phyloP scores from a whole-genome alignment of 257 asterid genomes.

The Nicotiana sylvestris region DNA sequence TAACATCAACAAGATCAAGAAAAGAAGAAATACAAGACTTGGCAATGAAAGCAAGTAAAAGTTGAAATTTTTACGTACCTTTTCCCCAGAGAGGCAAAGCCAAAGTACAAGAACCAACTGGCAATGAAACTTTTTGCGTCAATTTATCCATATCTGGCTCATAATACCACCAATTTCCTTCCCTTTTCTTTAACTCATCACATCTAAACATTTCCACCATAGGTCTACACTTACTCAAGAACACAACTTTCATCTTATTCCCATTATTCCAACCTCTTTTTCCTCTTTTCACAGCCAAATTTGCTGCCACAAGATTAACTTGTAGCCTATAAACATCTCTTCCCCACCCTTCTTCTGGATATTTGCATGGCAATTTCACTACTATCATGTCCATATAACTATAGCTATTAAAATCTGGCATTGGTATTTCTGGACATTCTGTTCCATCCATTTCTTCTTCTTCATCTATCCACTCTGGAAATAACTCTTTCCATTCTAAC shows the following conservation, averaged over 20 bases:
- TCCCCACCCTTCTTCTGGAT: constrained; percentile 54
- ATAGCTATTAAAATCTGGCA: constrained; percentile 46
- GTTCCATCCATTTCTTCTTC: constrained; percentile 86
- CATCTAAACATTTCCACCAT: constrained; percentile 85
- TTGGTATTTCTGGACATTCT: constrained; percentile 78
- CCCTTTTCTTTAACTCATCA: constrained; percentile 54
- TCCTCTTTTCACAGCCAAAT: constrained; percentile 57
- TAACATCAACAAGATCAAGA: no score
- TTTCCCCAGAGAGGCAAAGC: constrained; percentile 88
- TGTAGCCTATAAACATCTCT: constrained; percentile 82
- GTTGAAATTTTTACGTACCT: constrained; percentile 34
- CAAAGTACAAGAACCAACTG: constrained; percentile 82
- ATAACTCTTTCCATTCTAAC: constrained; percentile 68
- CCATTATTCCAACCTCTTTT: constrained; percentile 43
- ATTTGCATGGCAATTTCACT: constrained; percentile 62
- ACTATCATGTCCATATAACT: constrained; percentile 57
- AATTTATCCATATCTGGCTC: constrained; percentile 45
- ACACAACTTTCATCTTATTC: constrained; percentile 45
- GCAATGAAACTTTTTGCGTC: constrained; percentile 61
- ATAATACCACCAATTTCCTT: constrained; percentile 87
- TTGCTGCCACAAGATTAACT: constrained; percentile 65
- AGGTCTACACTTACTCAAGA: constrained; percentile 65
- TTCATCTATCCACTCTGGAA: constrained; percentile 97
- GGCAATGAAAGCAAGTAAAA: background rate
- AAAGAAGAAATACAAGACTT: no score